A percentile compares a stretch with the other conserved stretches of the same genome.
Conservation (phyloP, 1,284 basidiomycete species). For the Sanghuangporus baumii region DNA sequence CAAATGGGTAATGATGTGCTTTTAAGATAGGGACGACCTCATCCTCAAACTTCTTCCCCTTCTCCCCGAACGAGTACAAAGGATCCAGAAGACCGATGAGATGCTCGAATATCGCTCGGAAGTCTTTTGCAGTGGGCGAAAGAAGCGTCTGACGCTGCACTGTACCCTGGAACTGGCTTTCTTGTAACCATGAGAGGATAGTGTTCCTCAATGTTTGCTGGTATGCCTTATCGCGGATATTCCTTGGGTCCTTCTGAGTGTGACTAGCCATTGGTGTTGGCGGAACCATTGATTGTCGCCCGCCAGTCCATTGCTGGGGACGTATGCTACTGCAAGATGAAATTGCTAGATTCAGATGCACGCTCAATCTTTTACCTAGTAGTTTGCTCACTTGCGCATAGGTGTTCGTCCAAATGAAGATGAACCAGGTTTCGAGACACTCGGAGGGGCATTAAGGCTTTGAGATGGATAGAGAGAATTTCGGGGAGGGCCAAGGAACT, state of each 20-base stretch:
- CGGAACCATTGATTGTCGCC: slow-evolving; percentile 31
- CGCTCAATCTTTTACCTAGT: neutral
- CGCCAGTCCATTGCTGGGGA: slow-evolving; percentile 60
- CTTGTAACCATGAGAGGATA: slow-evolving; percentile 61
- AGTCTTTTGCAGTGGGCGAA: slow-evolving; percentile 79
- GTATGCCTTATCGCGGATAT: slow-evolving; percentile 65
- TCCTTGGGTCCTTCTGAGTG: slow-evolving; percentile 62
- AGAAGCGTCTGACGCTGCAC: slow-evolving; percentile 59
- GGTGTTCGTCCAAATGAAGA: slow-evolving; percentile 65
- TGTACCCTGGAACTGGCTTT: slow-evolving; percentile 48
- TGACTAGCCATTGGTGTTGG: slow-evolving; percentile 45
- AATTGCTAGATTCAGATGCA: slow-evolving; percentile 3
- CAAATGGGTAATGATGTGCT: slow-evolving; percentile 72
- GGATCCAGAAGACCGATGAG: slow-evolving; percentile 73
- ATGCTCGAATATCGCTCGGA: slow-evolving; percentile 73
- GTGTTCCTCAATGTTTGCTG: slow-evolving; percentile 73
- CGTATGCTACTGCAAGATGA: slow-evolving; percentile 45
- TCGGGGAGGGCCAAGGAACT: slow-evolving; percentile 44
- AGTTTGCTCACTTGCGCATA: slow-evolving; percentile 50
- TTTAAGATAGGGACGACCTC: slow-evolving; percentile 72
- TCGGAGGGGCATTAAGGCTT: slow-evolving; percentile 61
- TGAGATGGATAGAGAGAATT: slow-evolving; percentile 64
- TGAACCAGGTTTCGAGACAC: slow-evolving; percentile 52
- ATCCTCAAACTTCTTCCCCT: slow-evolving; percentile 67
- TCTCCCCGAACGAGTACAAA: slow-evolving; percentile 49